These are phyloP conservation scores for Claviceps spartinae DNA, from an alignment of 2,329 filamentous ascomycete genomes.

Conservation along the genomic window DNA sequence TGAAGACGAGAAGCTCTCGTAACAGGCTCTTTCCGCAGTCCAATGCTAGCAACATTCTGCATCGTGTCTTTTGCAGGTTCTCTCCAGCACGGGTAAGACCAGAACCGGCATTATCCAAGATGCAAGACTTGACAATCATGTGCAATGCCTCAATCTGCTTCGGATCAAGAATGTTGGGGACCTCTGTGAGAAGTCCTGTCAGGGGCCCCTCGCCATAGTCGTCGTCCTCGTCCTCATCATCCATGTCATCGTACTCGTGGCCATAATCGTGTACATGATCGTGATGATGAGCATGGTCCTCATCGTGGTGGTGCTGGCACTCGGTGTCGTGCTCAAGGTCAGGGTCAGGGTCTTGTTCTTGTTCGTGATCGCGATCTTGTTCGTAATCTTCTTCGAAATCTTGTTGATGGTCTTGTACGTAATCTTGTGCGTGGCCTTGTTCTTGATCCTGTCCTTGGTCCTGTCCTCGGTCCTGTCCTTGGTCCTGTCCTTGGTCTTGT, in stretches of 20 bases:
- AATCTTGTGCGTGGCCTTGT: constrained; percentile 16
- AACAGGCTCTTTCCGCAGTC: constrained; percentile 84
- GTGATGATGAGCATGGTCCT: constrained; percentile 22
- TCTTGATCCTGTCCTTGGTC: constrained; percentile 15
- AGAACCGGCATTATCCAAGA: constrained; percentile 68
- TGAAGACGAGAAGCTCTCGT: constrained; percentile 85
- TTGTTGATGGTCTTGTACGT: constrained; percentile 21
- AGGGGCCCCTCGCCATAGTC: constrained; percentile 68
- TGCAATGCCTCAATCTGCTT: constrained; percentile 92
- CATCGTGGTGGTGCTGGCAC: constrained; percentile 19
- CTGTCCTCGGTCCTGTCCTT: constrained; percentile 20
- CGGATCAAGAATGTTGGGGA: constrained; percentile 85
- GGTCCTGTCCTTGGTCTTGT: constrained; percentile 17
- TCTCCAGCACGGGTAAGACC: constrained; percentile 53
- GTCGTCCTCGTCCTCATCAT: constrained; percentile 62
- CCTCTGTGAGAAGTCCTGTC: constrained; percentile 78
- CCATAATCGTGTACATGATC: constrained; percentile 24
- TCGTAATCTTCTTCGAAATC: constrained; percentile 23
- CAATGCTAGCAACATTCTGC: constrained; percentile 76
- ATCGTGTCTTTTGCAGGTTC: constrained; percentile 81
- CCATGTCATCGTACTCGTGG: constrained; percentile 39
- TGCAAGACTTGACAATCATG: constrained; percentile 94
- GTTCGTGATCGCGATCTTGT: constrained; percentile 39
- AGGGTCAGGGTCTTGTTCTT: constrained; percentile 62
- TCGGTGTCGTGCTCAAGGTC: constrained; percentile 41